Base-by-base conservation (phyloP, 1,284 basidiomycete species). In the Ustilago xerochloae region DNA sequence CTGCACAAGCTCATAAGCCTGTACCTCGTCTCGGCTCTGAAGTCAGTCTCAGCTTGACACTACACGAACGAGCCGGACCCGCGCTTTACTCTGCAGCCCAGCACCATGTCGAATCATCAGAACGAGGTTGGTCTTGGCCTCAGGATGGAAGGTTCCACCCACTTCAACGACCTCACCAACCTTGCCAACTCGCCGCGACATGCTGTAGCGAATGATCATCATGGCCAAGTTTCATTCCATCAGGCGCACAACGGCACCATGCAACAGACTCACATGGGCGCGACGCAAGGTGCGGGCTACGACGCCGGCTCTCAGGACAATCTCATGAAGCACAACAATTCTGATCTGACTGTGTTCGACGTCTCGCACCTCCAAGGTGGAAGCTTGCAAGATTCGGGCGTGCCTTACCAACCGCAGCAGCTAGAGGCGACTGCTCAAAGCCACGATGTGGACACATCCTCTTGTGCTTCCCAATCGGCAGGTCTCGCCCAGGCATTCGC, bases 81-180 rank as follows among this genome's bases (percentile, higher is more conserved):
- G n/a, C n/a, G n/a, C n/a, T n/a, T n/a, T n/a, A n/a, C n/a, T n/a
- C n/a, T n/a, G n/a, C n/a, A n/a, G n/a, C n/a, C n/a, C n/a, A n/a
- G 15, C 30, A 55, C 22, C 36, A 66, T 66, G 56, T 24, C 35
- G 16, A 50, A 63, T 32, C 54, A 53, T n/a, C 50, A 36, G 18
- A 22, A 24, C 22, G 24, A 48, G 32, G 15, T 63, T 43, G 60
- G 63, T 41, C 60, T 72, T 26, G 63, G 59, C 41, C 60, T 72
- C n/a, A 54, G 50, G 20, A 63, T 61, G 50, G 59, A 63, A 18
- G 52, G 30, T 3, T 20, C 50, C 5, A 60, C 59, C 16, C 69
- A 66, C n/a, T 58, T 72, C 35, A 50, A 51, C 47, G 69, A 72
- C 53, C 54, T 72, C 18, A 72, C 69, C 33, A 72, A 72, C 32